Percentiles rank a stretch among this genome's conserved stretches.
Evolutionary conservation across 306 rosid species (phyloP).

Genomic region (Amphicarpaea edgeworthii): DNA sequence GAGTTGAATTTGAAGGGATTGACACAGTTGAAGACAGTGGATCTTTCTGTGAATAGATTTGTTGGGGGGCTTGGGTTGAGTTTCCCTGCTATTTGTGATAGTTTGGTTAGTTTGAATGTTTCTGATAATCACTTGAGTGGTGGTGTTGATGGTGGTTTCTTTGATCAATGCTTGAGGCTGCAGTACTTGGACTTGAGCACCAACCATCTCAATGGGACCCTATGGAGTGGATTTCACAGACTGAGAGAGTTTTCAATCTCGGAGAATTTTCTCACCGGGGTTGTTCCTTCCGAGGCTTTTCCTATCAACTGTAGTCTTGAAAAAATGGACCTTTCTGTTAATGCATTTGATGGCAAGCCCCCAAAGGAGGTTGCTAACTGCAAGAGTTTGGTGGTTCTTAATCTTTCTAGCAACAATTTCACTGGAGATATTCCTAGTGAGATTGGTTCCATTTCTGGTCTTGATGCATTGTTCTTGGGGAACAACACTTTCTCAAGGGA

Average conservation of each 20-base stretch:
- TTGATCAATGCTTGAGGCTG: slow-evolving; percentile 69
- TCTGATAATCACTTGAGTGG: slow-evolving; percentile 73
- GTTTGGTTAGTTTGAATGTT: slow-evolving; percentile 64
- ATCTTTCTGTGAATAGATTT: slow-evolving; percentile 71
- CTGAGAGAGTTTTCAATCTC: slow-evolving; percentile 66
- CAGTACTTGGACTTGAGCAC: slow-evolving; percentile 78
- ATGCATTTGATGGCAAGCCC: slow-evolving; percentile 54
- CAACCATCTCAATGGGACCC: slow-evolving; percentile 59
- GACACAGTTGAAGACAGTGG: slow-evolving; percentile 61
- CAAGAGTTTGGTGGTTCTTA: slow-evolving; percentile 51
- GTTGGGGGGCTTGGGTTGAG: slow-evolving; percentile 57
- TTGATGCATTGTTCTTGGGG: slow-evolving; percentile 65
- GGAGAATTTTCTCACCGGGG: slow-evolving; percentile 67
- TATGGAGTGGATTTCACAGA: slow-evolving; percentile 73
- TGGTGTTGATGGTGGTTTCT: slow-evolving; percentile 49
- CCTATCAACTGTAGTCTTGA: slow-evolving; percentile 60
- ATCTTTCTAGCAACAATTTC: slow-evolving; percentile 67
- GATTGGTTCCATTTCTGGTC: slow-evolving; percentile 64
- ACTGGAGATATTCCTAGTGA: slow-evolving; percentile 66
- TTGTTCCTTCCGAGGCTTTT: slow-evolving; percentile 54
- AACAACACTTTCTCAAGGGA: slow-evolving; percentile 68
- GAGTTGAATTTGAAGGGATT: slow-evolving; percentile 66
- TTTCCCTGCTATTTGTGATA: slow-evolving; percentile 71
- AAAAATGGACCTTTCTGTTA: slow-evolving; percentile 69
- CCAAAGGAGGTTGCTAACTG: slow-evolving; percentile 74